phyloP scores from a whole-genome alignment of 2,329 filamentous ascomycete species.

The Reticulascus tulasneorum region DNA sequence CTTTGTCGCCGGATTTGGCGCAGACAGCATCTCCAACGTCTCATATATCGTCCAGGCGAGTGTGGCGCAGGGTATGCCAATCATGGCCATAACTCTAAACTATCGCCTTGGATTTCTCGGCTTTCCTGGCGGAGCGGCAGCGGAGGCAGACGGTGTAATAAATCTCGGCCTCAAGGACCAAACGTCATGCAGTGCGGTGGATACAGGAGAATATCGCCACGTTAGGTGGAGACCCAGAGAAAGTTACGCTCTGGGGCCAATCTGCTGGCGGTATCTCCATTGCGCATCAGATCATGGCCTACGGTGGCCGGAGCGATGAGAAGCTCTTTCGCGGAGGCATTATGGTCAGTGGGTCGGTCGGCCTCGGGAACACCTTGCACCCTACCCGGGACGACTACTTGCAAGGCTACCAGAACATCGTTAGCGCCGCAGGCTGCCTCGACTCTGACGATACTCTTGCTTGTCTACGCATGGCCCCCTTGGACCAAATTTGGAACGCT shows the following conservation, averaged over 20 bases:
- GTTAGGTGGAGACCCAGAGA: slow-evolving; percentile 48
- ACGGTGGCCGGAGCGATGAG: slow-evolving; percentile 4
- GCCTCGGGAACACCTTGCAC: background rate
- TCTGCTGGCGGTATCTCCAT: slow-evolving; percentile 34
- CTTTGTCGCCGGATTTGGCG: slow-evolving; percentile 21
- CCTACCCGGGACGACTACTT: background rate
- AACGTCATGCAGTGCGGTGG: slow-evolving; percentile 46
- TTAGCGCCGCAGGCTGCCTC: slow-evolving; percentile 4
- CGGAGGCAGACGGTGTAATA: slow-evolving; percentile 47
- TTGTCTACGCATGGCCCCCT: slow-evolving; percentile 3
- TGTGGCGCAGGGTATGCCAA: slow-evolving; percentile 37
- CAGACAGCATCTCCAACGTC: slow-evolving; percentile 54
- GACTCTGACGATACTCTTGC: slow-evolving; percentile 5
- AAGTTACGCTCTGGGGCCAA: slow-evolving; percentile 45
- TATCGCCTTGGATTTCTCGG: slow-evolving; percentile 54
- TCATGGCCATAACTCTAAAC: slow-evolving; percentile 45
- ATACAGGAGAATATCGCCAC: slow-evolving; percentile 48
- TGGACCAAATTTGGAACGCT: background rate
- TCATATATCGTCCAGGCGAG: slow-evolving; percentile 52
- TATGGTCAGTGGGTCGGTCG: slow-evolving; percentile 4
- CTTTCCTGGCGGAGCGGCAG: slow-evolving; percentile 38
- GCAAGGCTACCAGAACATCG: slow-evolving; percentile 1
- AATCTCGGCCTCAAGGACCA: slow-evolving; percentile 54
- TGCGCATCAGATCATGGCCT: slow-evolving; percentile 7
- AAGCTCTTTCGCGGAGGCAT: slow-evolving; percentile 9